These are phyloP conservation scores for Botrytis pseudocinerea DNA, from an alignment of 2,329 filamentous ascomycete species.

Conservation along the genomic window DNA sequence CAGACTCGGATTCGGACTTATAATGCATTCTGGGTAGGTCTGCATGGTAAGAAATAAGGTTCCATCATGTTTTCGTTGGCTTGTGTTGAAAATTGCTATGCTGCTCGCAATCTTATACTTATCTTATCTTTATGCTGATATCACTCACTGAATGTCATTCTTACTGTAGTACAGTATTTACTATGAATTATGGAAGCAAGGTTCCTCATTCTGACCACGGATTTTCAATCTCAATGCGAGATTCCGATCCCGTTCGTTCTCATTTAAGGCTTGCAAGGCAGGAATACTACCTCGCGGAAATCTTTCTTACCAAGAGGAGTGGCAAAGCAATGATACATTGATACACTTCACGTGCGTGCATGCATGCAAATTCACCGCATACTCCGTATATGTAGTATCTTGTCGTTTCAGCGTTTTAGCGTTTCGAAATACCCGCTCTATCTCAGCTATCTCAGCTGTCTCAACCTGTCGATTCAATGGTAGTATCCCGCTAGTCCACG, in stretches of 20 bases:
- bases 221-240: slow-evolving; percentile 7
- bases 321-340: background rate
- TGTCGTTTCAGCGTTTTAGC: background rate
- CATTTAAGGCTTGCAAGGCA: background rate
- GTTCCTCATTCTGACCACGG: background rate
- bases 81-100: slow-evolving; percentile 1
- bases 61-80: slow-evolving; percentile 12
- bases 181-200: background rate
- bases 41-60: background rate
- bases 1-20: background rate
- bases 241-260: background rate
- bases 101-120: background rate
- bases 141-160: background rate
- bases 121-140: background rate
- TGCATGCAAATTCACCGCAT: background rate
- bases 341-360: slow-evolving; percentile 1
- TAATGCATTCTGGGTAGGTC: background rate
- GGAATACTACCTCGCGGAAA: background rate
- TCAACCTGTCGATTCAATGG: background rate
- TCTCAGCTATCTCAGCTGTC: background rate
- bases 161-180: slow-evolving; percentile 7
- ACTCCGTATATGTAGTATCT: slow-evolving; percentile 11
- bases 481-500: background rate
- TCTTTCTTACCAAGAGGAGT: background rate
- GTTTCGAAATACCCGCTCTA: background rate